phyloP scores from a whole-genome alignment of 805 yeast genomes.

The Priceomyces fermenticarens region DNA sequence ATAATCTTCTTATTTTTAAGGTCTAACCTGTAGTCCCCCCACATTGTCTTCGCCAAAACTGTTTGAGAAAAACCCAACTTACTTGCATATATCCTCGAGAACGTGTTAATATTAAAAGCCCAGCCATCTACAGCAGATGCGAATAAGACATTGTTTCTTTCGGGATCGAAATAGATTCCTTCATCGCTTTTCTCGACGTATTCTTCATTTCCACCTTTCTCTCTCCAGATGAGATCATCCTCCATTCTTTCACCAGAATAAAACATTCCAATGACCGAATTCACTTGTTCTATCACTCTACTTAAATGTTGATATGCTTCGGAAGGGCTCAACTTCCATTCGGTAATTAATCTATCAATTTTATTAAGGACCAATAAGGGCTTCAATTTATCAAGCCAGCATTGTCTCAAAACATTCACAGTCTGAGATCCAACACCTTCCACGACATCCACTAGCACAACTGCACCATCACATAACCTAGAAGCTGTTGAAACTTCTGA shows the following conservation, averaged over 20 bases:
- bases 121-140: conserved; percentile 94
- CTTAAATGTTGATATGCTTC: conserved; percentile 84
- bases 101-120: conserved; percentile 91
- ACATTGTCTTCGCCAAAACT: conserved; percentile 77
- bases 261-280: conserved; percentile 90
- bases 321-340: conserved; percentile 72
- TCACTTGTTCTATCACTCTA: conserved; percentile 85
- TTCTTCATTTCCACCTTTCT: conserved; percentile 54
- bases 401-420: conserved; percentile 87
- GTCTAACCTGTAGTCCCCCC: conserved; percentile 94
- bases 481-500: conserved; percentile 97
- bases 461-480: conserved; percentile 94
- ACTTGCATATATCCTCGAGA: conserved; percentile 80
- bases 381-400: conserved; percentile 89
- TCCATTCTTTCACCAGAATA: conserved; percentile 91
- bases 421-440: conserved; percentile 99
- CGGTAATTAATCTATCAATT: conserved; percentile 80
- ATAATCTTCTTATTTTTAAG: conserved; percentile 85
- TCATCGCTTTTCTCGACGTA: conserved; percentile 75
- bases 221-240: conserved; percentile 77
- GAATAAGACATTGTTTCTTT: conserved; percentile 82
- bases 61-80: conserved; percentile 82
- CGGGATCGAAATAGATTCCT: conserved; percentile 84
- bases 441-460: conserved; percentile 91
- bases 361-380: conserved; percentile 89